Base-by-base conservation (phyloP, 1,284 basidiomycete species). In the Boletus semigastroideus region DNA sequence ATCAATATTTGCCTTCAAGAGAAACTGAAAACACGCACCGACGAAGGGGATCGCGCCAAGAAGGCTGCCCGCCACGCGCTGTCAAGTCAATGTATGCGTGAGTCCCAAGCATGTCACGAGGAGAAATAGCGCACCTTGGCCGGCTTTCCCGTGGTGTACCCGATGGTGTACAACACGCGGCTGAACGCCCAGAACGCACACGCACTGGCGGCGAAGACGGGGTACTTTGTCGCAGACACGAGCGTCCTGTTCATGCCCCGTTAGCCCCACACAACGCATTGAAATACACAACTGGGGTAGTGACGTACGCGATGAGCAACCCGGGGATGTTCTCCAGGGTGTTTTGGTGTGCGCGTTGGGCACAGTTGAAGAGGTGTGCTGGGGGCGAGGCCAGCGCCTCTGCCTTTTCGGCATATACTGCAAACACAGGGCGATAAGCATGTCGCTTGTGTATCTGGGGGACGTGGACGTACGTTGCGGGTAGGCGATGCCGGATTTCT, bases 291-390 rank as follows among this genome's bases (percentile, higher is more conserved):
- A 22, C 22, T 22, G 22, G 22, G 5, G 22, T 22, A 22, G 5
- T 14, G 4, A 47, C 49, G 34, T 39, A 63, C 59, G 53, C 38
- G 31, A 54, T 30, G 14, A 63, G 20, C 14, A 63, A 42, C 28
- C 31, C 19, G 28, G 70, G 66, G 28, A 74, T 54, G 37, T 52
- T 58, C 51, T 76, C 74, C 25, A 76, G 58, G 1, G 72, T 74
- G 61, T 76, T 77, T 48, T 70, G 71, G 55, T 72, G 73, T n/a
- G 69, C 65, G 57, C 72, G 69, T 51, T 74, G 71, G n/a, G 65
- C 69, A 51, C 72, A 74, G 54, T 73, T 73, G 59, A 71, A 74
- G 37, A 62, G 55, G 13, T 61, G 50, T 0, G 71, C 70, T 0
- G 59, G 63, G 27, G 38, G 54, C 10, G 66, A 68, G 19, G 59